phyloP scores from a whole-genome alignment of 176 grass and related monocot species.

The Cenchrus purpureus region DNA sequence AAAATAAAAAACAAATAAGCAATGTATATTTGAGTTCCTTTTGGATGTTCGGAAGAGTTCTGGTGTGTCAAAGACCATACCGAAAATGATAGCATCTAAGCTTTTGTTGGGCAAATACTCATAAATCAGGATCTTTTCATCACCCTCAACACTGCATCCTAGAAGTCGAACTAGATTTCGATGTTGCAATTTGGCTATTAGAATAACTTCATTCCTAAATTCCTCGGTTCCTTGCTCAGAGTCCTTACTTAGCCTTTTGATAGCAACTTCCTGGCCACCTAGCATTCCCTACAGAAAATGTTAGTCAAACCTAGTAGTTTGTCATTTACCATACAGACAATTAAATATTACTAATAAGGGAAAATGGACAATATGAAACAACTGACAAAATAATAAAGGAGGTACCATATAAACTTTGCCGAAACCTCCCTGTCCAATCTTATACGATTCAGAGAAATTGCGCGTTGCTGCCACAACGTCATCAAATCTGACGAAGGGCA shows the following conservation, averaged over 20 bases:
- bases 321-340: neutral
- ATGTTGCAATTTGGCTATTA: slow-evolving; percentile 8
- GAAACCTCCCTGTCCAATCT: slow-evolving; percentile 48
- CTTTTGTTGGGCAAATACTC: too few relatives aligned
- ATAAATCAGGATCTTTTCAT: too few relatives aligned
- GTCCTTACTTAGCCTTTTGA: neutral
- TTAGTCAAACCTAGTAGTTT: neutral
- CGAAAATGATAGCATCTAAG: too few relatives aligned
- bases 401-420: slow-evolving; percentile 46
- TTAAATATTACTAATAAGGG: neutral
- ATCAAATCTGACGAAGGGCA: slow-evolving; percentile 24
- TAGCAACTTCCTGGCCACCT: slow-evolving; percentile 9
- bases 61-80: too few relatives aligned
- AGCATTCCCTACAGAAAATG: neutral
- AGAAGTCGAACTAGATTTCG: neutral
- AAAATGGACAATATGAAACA: neutral
- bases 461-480: slow-evolving; percentile 14
- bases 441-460: slow-evolving; percentile 37
- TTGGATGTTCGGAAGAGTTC: too few relatives aligned
- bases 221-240: neutral
- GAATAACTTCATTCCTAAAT: slow-evolving; percentile 15
- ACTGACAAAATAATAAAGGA: neutral
- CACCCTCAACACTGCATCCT: neutral
- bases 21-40: too few relatives aligned
- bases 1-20: too few relatives aligned